A percentile compares a stretch with the other conserved stretches of the same genome.
Evolutionary conservation across 108 stramenopile species (phyloP).

Genomic region (Pseudonitzschia pungens): DNA sequence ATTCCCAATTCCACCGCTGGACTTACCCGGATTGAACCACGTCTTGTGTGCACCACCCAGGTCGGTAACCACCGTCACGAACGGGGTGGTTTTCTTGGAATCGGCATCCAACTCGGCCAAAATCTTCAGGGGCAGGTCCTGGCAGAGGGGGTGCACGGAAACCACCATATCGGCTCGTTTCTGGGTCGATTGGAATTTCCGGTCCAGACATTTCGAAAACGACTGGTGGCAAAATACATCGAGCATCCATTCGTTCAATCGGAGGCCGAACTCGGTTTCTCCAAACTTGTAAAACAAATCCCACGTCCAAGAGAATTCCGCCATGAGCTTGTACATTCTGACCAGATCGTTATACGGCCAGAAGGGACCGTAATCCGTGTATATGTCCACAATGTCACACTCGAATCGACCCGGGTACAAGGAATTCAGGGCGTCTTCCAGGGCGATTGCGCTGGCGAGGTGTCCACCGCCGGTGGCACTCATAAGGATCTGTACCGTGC

Average conservation of each 20-base stretch:
- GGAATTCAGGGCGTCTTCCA: constrained; percentile 72
- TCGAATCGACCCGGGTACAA: constrained; percentile 61
- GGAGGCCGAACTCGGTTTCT: constrained; percentile 68
- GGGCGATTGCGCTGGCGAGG: constrained; percentile 82
- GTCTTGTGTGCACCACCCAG: constrained; percentile 92
- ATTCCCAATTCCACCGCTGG: not conserved
- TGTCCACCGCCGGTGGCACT: constrained; percentile 89
- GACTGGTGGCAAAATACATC: constrained; percentile 50
- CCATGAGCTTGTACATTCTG: constrained; percentile 79
- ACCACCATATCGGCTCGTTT: constrained; percentile 90
- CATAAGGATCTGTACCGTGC: constrained; percentile 87
- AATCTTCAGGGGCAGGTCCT: constrained; percentile 86
- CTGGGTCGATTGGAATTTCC: constrained; percentile 39
- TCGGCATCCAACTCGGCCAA: constrained; percentile 59
- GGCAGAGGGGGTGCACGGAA: constrained; percentile 94
- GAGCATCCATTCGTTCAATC: constrained; percentile 63
- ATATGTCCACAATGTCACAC: constrained; percentile 88
- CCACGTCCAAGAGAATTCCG: constrained; percentile 72
- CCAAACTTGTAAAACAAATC: constrained; percentile 74
- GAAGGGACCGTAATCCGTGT: constrained; percentile 81
- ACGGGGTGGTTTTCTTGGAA: constrained; percentile 56
- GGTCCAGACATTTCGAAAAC: constrained; percentile 55
- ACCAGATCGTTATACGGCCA: constrained; percentile 75
- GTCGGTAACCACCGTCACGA: constrained; percentile 97
- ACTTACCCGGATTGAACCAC: constrained; percentile 80